Base-by-base conservation (phyloP, 768 basidiomycete species). In the Auricularia heimuer region DNA sequence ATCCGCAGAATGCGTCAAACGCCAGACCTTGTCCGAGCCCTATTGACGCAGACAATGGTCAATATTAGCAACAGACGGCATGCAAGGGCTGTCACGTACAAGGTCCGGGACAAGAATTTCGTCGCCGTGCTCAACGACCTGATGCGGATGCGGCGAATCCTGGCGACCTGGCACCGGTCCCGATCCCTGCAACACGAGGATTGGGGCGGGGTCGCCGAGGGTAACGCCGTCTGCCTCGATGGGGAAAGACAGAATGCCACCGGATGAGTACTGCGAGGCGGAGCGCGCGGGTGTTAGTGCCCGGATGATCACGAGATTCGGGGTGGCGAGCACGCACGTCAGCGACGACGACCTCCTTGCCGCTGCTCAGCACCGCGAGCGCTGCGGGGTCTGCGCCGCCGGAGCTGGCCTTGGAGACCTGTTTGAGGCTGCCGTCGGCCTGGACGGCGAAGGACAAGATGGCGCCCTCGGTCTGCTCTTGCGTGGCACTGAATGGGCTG, bases 31-130 rank as follows among this genome's bases (percentile, higher is more conserved):
- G 72, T 94, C 92, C 2, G 83, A 80, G 3, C 92, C 92, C 6
- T 51, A 14, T 42, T 29, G 29, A 29, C 29, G 29, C 29, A 29
- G 29, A 29, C 2, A 29, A 0, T 29, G 29, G 29, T 29, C 2
- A 29, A 29, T 29, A 2, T 29, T 2, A 29, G 29, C 29, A 29
- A 29, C 29, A 29, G 29, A 0, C 29, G 0, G 29, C 29, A 29
- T 29, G 29, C 29, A 29, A 29, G 29, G 29, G 29, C 29, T 21
- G 10, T 0, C 1, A 51, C 47, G 21, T 18, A 51, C 47, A 4
- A 94, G 77, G 73, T 94, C 90, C 0, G 89, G 84, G 1, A 91
- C 79, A 54, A 92, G 79, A 12, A 93, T 74, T 68, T 90, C 88
- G 34, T 77, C 70, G 58, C 79, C 77, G 54, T 83, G 80, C 18